Evolutionary conservation across 2,329 filamentous ascomycete genomes (phyloP).

Genomic region (Furcasterigmium furcatum): DNA sequence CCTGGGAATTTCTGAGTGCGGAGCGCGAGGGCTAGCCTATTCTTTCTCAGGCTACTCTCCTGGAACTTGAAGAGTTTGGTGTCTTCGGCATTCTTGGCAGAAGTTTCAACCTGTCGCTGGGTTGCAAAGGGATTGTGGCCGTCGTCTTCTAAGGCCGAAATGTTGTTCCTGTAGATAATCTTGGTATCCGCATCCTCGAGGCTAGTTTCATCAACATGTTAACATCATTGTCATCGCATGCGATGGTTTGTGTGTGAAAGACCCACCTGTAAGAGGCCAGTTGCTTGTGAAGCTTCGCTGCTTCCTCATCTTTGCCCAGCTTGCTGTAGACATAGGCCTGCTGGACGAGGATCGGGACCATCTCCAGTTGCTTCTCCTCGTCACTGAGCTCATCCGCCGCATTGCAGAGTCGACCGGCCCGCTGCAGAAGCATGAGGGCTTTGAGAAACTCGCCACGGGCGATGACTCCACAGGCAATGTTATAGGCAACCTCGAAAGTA

Average conservation of each 20-base stretch:
- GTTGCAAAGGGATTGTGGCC: slow-evolving; percentile 64
- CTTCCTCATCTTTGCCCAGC: slow-evolving; percentile 64
- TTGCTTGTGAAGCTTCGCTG: slow-evolving; percentile 57
- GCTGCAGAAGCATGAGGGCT: slow-evolving; percentile 64
- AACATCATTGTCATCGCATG: background rate
- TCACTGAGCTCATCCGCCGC: slow-evolving; percentile 69
- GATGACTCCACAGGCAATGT: slow-evolving; percentile 71
- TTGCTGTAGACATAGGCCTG: slow-evolving; percentile 69
- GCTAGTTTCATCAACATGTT: slow-evolving; percentile 36
- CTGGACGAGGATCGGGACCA: slow-evolving; percentile 73
- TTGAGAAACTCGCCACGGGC: slow-evolving; percentile 64
- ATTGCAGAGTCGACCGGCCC: slow-evolving; percentile 69
- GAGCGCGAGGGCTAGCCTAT: slow-evolving; percentile 62
- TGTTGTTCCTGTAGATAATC: slow-evolving; percentile 66
- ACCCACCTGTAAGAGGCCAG: slow-evolving; percentile 61
- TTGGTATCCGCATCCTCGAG: slow-evolving; percentile 65
- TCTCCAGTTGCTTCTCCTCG: slow-evolving; percentile 71
- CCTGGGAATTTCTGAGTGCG: slow-evolving; percentile 66
- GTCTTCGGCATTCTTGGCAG: slow-evolving; percentile 47
- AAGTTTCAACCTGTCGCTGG: slow-evolving; percentile 57
- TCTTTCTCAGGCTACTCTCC: slow-evolving; percentile 46
- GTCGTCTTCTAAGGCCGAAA: slow-evolving; percentile 35
- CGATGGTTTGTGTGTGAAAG: background rate
- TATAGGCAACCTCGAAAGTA: slow-evolving; percentile 79
- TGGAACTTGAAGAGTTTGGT: slow-evolving; percentile 75